Conservation (phyloP, 2,329 filamentous ascomycete species). For the Aspergillus neotritici region DNA sequence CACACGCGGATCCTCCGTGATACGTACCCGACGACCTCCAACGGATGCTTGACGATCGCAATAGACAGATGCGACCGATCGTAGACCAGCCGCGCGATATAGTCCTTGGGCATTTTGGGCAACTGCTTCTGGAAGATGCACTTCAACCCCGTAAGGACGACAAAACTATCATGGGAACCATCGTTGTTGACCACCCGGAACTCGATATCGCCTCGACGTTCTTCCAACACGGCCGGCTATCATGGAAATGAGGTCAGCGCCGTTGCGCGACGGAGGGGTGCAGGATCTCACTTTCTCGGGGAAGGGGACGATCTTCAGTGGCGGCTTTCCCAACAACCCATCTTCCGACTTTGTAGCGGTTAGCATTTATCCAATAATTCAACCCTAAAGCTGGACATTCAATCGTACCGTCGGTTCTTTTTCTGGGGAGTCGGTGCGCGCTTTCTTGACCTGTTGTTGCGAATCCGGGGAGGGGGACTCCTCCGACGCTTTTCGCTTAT, state of each 20-base stretch:
- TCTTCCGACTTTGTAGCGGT: constrained; percentile 30
- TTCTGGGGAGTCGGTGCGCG: constrained; percentile 44
- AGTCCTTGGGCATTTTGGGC: constrained; percentile 99
- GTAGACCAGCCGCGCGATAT: constrained; percentile 95
- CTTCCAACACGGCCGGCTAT: constrained; percentile 83
- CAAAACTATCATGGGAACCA: constrained; percentile 75
- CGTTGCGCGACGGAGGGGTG: constrained; percentile 1
- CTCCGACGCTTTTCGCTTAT: constrained; percentile 48
- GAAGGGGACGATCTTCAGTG: constrained; percentile 67
- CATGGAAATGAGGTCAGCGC: constrained; percentile 19
- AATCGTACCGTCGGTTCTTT: constrained; percentile 28
- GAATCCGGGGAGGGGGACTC: constrained; percentile 41
- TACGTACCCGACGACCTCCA: constrained; percentile 72
- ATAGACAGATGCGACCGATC: constrained; percentile 94
- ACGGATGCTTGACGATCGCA: constrained; percentile 92
- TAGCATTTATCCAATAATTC: neutral
- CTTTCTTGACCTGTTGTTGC: constrained; percentile 44
- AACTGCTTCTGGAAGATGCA: constrained; percentile 98
- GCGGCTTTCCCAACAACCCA: constrained; percentile 44
- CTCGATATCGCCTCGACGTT: constrained; percentile 89
- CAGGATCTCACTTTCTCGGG: constrained; percentile 66
- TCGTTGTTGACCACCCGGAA: constrained; percentile 99
- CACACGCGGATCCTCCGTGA: neutral
- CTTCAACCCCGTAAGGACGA: constrained; percentile 91
- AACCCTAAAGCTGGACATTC: no score